Conservation (phyloP, 139 green algal genomes). For the Eudorina sp. region DNA sequence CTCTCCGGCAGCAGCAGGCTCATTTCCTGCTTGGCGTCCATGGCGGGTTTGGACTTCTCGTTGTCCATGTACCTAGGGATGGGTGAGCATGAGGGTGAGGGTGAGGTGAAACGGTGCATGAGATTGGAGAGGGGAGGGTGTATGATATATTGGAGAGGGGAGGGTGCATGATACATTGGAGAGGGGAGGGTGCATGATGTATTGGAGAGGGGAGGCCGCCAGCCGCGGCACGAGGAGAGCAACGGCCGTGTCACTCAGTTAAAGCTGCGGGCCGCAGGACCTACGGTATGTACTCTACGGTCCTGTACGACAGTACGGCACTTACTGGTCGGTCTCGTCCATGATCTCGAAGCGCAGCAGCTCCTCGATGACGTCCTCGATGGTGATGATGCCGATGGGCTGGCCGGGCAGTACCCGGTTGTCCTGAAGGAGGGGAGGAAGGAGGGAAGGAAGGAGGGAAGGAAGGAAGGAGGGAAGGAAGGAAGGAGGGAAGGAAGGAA, state of each 20-base stretch:
- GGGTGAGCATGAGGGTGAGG: background rate
- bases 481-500: background rate
- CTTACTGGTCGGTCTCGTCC: constrained; percentile 79
- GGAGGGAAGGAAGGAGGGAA: background rate
- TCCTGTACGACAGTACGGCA: background rate
- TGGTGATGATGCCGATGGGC: constrained; percentile 79
- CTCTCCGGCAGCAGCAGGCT: constrained; percentile 24
- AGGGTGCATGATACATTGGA: background rate
- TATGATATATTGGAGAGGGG: no score
- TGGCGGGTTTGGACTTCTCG: constrained; percentile 63
- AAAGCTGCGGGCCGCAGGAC: no score
- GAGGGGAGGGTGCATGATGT: background rate
- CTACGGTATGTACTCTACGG: background rate
- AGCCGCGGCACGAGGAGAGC: background rate
- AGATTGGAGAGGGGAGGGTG: background rate
- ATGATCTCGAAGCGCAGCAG: constrained; percentile 75
- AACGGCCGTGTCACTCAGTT: background rate
- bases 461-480: background rate
- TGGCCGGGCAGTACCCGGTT: constrained; percentile 41
- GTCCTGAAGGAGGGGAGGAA: constrained; percentile 9
- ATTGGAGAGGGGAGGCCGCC: background rate
- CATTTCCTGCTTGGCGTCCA: constrained; percentile 44
- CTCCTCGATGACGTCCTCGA: constrained; percentile 86
- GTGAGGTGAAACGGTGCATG: background rate
- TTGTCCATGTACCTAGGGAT: constrained; percentile 79